Percentiles rank a stretch among this genome's conserved stretches.
phyloP scores from a whole-genome alignment of 305 asterid species.

The Fraxinus greggii region DNA sequence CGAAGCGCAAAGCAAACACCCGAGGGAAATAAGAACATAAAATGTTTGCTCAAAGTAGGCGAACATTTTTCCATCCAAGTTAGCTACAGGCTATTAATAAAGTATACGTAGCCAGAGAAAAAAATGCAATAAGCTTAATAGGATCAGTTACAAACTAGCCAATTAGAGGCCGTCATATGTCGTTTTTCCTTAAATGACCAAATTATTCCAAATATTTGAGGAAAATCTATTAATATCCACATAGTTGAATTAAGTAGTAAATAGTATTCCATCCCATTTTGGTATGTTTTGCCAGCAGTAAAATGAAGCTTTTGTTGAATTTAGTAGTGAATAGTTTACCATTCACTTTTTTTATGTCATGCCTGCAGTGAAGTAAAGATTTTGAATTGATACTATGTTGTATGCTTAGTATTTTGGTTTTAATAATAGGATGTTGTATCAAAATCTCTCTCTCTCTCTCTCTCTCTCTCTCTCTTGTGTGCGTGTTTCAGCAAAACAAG shows the following conservation, averaged over 20 bases:
- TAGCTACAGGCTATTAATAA: no score
- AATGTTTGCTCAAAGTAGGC: no score
- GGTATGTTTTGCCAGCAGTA: slow-evolving; percentile 27
- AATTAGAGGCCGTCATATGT: no score
- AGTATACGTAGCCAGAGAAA: no score
- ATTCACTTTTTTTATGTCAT: slow-evolving; percentile 41
- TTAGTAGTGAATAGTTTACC: slow-evolving; percentile 21
- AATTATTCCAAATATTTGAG: no score
- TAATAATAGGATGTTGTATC: slow-evolving; percentile 29
- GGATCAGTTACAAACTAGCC: no score
- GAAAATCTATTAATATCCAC: no score
- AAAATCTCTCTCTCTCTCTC: slow-evolving; percentile 5
- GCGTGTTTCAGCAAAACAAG: background rate
- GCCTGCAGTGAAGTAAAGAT: slow-evolving; percentile 27
- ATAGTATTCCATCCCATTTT: slow-evolving; percentile 38
- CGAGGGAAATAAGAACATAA: no score
- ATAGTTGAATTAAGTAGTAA: slow-evolving; percentile 25
- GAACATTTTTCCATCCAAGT: no score
- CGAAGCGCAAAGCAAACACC: no score
- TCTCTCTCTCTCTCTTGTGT: background rate
- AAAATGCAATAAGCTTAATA: no score
- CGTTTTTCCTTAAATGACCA: no score
- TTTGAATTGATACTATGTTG: slow-evolving; percentile 16
- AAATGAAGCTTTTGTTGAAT: slow-evolving; percentile 27
- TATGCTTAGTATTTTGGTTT: slow-evolving; percentile 34